Evolutionary conservation across 2,329 filamentous ascomycete genomes (phyloP).

Genomic region (Sporothrix pallida): DNA sequence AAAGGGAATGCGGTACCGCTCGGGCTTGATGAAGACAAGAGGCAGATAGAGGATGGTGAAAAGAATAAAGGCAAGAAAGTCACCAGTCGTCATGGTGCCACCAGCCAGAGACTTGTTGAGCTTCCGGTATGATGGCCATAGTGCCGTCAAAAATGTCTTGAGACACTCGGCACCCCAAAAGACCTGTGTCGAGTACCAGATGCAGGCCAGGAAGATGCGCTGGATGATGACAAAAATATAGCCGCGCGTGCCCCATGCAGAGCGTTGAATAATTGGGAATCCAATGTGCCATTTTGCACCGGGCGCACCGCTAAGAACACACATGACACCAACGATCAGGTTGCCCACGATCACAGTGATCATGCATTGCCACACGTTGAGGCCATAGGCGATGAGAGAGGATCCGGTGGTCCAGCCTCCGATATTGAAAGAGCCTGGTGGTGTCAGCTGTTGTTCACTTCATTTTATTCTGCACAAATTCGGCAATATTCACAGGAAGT

Average conservation of each 20-base stretch:
- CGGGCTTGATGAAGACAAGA: slow-evolving; percentile 52
- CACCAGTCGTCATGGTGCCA: slow-evolving; percentile 40
- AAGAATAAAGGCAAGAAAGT: slow-evolving; percentile 43
- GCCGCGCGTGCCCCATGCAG: slow-evolving; percentile 51
- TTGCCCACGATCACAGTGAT: slow-evolving; percentile 53
- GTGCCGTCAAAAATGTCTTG: slow-evolving; percentile 45
- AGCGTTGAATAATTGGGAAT: slow-evolving; percentile 49
- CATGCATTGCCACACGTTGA: slow-evolving; percentile 48
- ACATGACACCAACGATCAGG: slow-evolving; percentile 49
- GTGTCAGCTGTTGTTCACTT: neutral
- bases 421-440: slow-evolving; percentile 43
- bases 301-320: slow-evolving; percentile 47
- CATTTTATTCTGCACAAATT: neutral
- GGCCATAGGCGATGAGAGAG: slow-evolving; percentile 31
- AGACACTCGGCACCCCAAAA: slow-evolving; percentile 47
- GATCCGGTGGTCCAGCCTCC: slow-evolving; percentile 46
- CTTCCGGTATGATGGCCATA: slow-evolving; percentile 41
- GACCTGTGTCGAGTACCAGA: slow-evolving; percentile 56
- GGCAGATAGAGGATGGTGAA: slow-evolving; percentile 45
- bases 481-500: neutral
- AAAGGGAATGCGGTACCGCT: slow-evolving; percentile 46
- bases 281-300: slow-evolving; percentile 52
- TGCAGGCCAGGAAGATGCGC: slow-evolving; percentile 55
- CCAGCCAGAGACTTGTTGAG: slow-evolving; percentile 40
- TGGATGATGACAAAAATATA: slow-evolving; percentile 50